These are phyloP conservation scores for Kwoniella europaea DNA, from an alignment of 768 basidiomycete genomes.

Conservation along the genomic window DNA sequence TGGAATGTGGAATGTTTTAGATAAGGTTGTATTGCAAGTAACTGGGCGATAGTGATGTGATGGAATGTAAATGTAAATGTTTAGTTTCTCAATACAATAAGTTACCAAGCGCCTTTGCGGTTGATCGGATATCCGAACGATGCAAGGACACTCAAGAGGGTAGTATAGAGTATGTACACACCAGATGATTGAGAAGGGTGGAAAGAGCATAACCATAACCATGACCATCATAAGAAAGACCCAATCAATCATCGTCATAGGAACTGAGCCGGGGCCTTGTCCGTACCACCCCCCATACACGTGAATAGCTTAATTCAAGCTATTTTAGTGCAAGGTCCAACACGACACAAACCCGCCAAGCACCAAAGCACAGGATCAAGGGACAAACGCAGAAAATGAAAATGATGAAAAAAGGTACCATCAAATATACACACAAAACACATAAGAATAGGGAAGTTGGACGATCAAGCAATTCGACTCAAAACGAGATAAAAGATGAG, in stretches of 20 bases:
- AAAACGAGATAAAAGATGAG: no score
- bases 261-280: no score
- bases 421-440: no score
- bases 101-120: no score
- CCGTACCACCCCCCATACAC: neutral
- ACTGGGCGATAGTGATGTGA: neutral
- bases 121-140: neutral
- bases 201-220: neutral
- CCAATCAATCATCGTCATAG: no score
- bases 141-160: neutral
- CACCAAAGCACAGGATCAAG: no score
- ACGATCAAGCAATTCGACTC: no score
- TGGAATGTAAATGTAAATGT: neutral
- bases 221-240: no score
- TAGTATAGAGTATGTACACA: neutral
- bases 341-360: neutral
- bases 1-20: neutral
- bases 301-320: neutral
- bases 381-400: no score
- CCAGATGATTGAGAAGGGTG: neutral
- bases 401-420: no score
- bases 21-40: neutral
- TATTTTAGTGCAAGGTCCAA: neutral
- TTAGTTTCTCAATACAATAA: no score
- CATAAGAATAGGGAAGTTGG: no score